Conservation (phyloP, 2,329 filamentous ascomycete genomes). For the Chaetomium sp. region DNA sequence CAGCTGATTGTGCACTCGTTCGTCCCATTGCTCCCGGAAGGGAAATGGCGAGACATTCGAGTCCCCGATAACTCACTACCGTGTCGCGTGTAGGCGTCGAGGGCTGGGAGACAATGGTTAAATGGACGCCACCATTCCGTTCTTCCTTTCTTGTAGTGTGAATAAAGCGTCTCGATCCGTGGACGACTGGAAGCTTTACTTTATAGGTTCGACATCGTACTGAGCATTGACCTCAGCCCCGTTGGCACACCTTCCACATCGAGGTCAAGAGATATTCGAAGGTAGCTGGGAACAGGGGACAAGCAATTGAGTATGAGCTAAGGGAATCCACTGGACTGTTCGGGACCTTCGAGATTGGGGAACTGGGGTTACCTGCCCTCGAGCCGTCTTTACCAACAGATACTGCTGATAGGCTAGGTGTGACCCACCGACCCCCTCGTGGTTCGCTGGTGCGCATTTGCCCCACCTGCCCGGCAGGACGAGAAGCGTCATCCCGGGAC, state of each 20-base stretch:
- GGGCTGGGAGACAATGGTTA: neutral
- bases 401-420: constrained; percentile 18
- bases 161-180: neutral
- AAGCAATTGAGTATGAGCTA: constrained; percentile 14
- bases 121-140: neutral
- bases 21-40: neutral
- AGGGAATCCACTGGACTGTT: constrained; percentile 18
- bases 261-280: constrained; percentile 5
- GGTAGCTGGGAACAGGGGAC: constrained; percentile 1
- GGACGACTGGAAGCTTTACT: too few species aligned
- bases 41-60: neutral
- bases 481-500: constrained; percentile 21
- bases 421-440: constrained; percentile 7
- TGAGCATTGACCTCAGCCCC: neutral
- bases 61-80: neutral
- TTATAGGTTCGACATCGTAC: neutral
- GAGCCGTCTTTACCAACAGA: neutral
- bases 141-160: neutral
- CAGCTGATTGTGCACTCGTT: neutral
- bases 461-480: constrained; percentile 12
- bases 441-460: neutral
- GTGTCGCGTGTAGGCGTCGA: too few species aligned
- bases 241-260: constrained; percentile 19
- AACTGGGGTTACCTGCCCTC: too few species aligned
- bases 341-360: constrained; percentile 17